phyloP scores from a whole-genome alignment of 2,329 filamentous ascomycete species.

The Hypomyces rosellus region DNA sequence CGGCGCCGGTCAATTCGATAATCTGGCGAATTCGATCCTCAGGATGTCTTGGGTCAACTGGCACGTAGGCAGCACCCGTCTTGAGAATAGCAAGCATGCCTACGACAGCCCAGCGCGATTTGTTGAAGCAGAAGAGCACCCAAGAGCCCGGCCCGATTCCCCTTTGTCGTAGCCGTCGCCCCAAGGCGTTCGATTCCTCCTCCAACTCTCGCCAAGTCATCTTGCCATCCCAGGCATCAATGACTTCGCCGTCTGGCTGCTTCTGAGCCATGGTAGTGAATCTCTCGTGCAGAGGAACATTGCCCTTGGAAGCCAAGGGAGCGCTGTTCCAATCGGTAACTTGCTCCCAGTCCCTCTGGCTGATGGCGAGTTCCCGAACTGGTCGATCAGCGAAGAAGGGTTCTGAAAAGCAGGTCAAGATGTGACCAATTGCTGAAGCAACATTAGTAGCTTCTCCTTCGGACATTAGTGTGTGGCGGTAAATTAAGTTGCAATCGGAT shows the following conservation, averaged over 20 bases:
- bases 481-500: too few relatives aligned
- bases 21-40: background rate
- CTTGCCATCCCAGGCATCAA: background rate
- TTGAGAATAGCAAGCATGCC: constrained; percentile 12
- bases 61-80: constrained; percentile 12
- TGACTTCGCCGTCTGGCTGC: background rate
- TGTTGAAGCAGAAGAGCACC: constrained; percentile 13
- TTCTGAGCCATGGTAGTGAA: background rate
- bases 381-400: too few relatives aligned
- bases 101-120: constrained; percentile 11
- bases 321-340: too few relatives aligned
- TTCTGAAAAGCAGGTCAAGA: too few relatives aligned
- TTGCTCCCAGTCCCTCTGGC: too few relatives aligned
- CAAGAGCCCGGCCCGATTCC: constrained; percentile 16
- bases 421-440: too few relatives aligned
- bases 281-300: too few relatives aligned
- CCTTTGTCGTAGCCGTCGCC: background rate
- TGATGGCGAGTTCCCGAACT: too few relatives aligned
- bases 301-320: too few relatives aligned
- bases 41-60: constrained; percentile 10
- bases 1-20: background rate
- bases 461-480: too few relatives aligned
- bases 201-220: constrained; percentile 1
- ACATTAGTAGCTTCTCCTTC: too few relatives aligned
- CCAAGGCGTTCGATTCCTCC: background rate